These are phyloP conservation scores for Avicennia marina DNA, from an alignment of 257 asterid genomes.

Conservation along the genomic window DNA sequence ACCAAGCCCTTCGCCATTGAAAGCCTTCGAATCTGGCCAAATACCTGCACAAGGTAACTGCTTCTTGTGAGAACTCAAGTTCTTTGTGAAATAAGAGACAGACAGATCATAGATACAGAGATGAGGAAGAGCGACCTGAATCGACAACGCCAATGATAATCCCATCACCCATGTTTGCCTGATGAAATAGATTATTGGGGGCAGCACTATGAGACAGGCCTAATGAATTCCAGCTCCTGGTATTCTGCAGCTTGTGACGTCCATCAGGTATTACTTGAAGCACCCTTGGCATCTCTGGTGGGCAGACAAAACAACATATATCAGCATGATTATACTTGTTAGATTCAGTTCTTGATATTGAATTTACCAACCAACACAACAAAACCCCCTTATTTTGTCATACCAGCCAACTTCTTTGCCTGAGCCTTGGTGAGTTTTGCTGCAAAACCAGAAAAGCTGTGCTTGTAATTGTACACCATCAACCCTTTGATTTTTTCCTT, in stretches of 20 bases:
- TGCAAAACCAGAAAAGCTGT: conserved; percentile 29
- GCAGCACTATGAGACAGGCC: conserved; percentile 7
- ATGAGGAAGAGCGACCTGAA: conserved; percentile 12
- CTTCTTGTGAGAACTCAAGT: not conserved
- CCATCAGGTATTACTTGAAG: conserved; percentile 5
- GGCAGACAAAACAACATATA: not conserved
- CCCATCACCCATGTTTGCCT: conserved; percentile 21
- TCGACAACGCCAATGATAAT: conserved; percentile 20
- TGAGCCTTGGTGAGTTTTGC: conserved; percentile 16
- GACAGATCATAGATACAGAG: not conserved
- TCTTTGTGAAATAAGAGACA: not conserved
- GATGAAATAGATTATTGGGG: conserved; percentile 9
- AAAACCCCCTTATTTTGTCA: not conserved
- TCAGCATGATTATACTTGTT: not conserved
- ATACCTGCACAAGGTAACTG: conserved; percentile 1
- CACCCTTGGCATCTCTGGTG: conserved; percentile 13
- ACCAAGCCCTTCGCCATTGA: conserved; percentile 19
- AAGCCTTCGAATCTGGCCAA: not conserved
- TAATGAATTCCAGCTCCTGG: conserved; percentile 15
- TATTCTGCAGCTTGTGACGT: conserved; percentile 2
- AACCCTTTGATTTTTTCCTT: conserved; percentile 8
- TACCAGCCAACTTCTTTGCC: conserved; percentile 19
- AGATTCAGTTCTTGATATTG: not conserved
- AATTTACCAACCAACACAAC: not conserved
- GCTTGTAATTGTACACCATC: conserved; percentile 21